phyloP scores from a whole-genome alignment of 2,329 filamentous ascomycete species.

The Epicoccum nigrum region DNA sequence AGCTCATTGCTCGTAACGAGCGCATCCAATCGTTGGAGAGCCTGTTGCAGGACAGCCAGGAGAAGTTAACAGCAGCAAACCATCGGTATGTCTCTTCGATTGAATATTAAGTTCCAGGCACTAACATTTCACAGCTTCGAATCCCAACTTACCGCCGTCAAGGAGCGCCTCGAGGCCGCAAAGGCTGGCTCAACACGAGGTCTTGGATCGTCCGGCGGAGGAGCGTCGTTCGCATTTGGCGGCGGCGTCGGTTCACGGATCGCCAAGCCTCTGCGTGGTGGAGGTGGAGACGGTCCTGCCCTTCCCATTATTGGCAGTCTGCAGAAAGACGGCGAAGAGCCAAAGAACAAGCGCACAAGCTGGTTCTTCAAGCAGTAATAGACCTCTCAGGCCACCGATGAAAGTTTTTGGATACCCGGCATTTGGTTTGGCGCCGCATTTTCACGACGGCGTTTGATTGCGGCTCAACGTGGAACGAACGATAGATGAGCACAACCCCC shows the following conservation, averaged over 20 bases:
- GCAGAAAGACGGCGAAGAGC: slow-evolving; percentile 57
- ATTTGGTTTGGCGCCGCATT: slow-evolving; percentile 16
- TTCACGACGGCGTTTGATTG: slow-evolving; percentile 18
- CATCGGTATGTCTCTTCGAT: slow-evolving; percentile 74
- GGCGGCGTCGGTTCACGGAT: slow-evolving; percentile 61
- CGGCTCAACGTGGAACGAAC: slow-evolving; percentile 5
- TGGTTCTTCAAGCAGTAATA: slow-evolving; percentile 73
- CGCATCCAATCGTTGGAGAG: slow-evolving; percentile 93
- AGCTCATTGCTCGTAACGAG: slow-evolving; percentile 95
- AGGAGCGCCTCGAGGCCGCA: slow-evolving; percentile 94
- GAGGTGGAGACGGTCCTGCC: slow-evolving; percentile 50
- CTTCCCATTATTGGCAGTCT: slow-evolving; percentile 53
- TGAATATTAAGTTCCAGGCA: not conserved
- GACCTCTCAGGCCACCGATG: not conserved
- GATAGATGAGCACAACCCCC: slow-evolving; percentile 3
- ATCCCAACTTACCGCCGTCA: slow-evolving; percentile 93
- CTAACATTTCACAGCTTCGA: slow-evolving; percentile 75
- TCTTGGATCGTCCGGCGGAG: slow-evolving; percentile 66
- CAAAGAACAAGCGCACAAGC: slow-evolving; percentile 69
- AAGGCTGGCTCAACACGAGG: slow-evolving; percentile 90
- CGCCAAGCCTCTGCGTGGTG: slow-evolving; percentile 68
- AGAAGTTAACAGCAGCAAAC: slow-evolving; percentile 96
- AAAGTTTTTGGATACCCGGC: slow-evolving; percentile 19
- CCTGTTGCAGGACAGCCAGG: slow-evolving; percentile 93
- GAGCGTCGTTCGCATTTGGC: slow-evolving; percentile 69